phyloP scores from a whole-genome alignment of 345 rosid species.

The Boechera stricta region DNA sequence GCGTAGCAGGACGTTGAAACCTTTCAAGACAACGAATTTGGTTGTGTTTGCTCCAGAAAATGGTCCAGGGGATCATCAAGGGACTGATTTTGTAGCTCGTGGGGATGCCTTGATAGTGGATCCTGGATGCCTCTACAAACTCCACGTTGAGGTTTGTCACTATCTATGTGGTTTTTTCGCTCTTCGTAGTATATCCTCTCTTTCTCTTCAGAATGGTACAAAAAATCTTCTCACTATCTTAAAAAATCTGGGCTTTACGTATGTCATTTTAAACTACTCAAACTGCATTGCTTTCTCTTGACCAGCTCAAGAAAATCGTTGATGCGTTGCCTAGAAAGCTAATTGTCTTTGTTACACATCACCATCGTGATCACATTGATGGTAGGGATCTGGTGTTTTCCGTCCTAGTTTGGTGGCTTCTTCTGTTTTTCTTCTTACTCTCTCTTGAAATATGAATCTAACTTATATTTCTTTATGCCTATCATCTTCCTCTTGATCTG shows the following conservation, averaged over 20 bases:
- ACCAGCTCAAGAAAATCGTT: conserved; percentile 71
- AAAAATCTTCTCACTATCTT: conserved; percentile 1
- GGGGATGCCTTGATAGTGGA: conserved; percentile 91
- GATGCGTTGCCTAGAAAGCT: conserved; percentile 74
- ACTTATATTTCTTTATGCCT: background rate
- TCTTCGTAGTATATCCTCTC: background rate
- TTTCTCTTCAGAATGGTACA: background rate
- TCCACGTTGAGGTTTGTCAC: conserved; percentile 63
- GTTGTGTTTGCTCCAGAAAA: conserved; percentile 68
- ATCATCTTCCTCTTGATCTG: conserved; percentile 31
- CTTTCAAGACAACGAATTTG: conserved; percentile 81
- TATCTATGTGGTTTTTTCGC: background rate
- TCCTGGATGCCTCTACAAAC: conserved; percentile 70
- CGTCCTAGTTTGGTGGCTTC: conserved; percentile 12
- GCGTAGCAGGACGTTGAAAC: conserved; percentile 73
- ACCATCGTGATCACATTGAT: conserved; percentile 83
- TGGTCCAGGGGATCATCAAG: conserved; percentile 45
- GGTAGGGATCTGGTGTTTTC: conserved; percentile 52
- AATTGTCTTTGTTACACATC: conserved; percentile 85
- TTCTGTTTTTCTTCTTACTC: conserved; percentile 3
- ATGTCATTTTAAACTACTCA: background rate
- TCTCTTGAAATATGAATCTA: background rate
- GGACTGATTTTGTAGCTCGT: conserved; percentile 49
- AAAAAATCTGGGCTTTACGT: conserved; percentile 1
- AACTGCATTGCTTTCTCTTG: conserved; percentile 39